These are phyloP conservation scores for Aspergillus fischeri DNA, from an alignment of 2,329 filamentous ascomycete genomes.

Conservation along the genomic window DNA sequence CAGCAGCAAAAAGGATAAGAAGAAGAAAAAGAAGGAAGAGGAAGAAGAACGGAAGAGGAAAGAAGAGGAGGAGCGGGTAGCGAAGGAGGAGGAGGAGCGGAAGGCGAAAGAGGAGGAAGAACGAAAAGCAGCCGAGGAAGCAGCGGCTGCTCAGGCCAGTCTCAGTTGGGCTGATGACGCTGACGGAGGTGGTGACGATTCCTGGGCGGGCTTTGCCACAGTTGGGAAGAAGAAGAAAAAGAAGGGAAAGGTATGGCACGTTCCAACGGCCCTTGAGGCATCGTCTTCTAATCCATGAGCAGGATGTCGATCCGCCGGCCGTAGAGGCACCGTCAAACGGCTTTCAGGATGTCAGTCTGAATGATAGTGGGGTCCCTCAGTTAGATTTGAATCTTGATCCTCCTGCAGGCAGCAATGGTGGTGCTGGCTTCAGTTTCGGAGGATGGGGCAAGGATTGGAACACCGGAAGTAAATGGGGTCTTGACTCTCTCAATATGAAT, in stretches of 20 bases:
- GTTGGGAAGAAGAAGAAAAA: conserved; percentile 56
- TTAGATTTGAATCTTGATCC: conserved; percentile 54
- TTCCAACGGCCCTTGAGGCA: background rate
- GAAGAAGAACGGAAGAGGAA: conserved; percentile 28
- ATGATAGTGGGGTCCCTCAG: conserved; percentile 53
- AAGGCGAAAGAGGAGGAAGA: conserved; percentile 25
- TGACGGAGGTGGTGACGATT: conserved; percentile 46
- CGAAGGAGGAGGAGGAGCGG: conserved; percentile 27
- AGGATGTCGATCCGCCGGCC: conserved; percentile 31
- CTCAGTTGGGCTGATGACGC: conserved; percentile 46
- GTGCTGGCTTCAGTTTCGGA: conserved; percentile 45
- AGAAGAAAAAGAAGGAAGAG: conserved; percentile 32
- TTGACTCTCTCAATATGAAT: conserved; percentile 33
- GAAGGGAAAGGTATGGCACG: conserved; percentile 49
- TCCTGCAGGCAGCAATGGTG: conserved; percentile 37
- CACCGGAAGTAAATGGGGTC: conserved; percentile 47
- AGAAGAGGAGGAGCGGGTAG: conserved; percentile 22
- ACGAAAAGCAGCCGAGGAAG: conserved; percentile 23
- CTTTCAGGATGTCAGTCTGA: conserved; percentile 68
- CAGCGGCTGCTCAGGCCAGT: conserved; percentile 21
- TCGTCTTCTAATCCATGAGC: background rate
- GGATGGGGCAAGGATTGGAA: conserved; percentile 60
- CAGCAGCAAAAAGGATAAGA: conserved; percentile 30
- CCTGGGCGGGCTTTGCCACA: conserved; percentile 49
- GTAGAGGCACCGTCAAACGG: conserved; percentile 42